A percentile compares a stretch with the other conserved stretches of the same genome.
Evolutionary conservation across 345 rosid genomes (phyloP).

Genomic region (Erysimum cheiranthoides): DNA sequence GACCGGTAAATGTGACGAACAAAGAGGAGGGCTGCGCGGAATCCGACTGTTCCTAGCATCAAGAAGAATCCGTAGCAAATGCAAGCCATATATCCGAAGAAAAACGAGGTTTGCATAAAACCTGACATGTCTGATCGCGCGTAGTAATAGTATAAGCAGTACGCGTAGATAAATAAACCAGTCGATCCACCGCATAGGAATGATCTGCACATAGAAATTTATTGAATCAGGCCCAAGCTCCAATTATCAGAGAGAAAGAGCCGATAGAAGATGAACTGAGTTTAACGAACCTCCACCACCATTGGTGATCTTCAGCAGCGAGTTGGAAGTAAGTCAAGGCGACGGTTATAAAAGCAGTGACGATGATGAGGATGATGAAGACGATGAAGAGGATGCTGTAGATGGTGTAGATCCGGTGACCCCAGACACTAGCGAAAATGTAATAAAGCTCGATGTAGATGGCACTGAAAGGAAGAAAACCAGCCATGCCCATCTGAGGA

Average conservation of each 20-base stretch:
- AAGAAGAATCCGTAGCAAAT: constrained; percentile 87
- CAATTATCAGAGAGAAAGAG: background rate
- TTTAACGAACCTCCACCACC: constrained; percentile 87
- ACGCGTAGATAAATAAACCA: constrained; percentile 69
- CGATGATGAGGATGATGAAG: constrained; percentile 79
- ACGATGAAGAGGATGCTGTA: constrained; percentile 86
- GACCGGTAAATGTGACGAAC: constrained; percentile 85
- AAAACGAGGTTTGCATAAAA: constrained; percentile 88
- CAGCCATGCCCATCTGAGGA: constrained; percentile 96
- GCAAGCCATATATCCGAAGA: constrained; percentile 93
- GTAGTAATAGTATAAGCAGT: constrained; percentile 77
- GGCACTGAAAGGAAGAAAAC: constrained; percentile 81
- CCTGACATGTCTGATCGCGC: constrained; percentile 89
- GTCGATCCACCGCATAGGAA: constrained; percentile 83
- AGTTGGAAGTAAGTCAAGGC: constrained; percentile 95
- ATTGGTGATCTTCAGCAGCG: constrained; percentile 90
- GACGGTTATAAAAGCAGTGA: constrained; percentile 89
- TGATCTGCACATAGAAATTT: constrained; percentile 52
- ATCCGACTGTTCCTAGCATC: constrained; percentile 82
- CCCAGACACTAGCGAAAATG: constrained; percentile 91
- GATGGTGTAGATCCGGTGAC: constrained; percentile 85
- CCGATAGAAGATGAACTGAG: background rate
- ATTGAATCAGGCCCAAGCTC: background rate
- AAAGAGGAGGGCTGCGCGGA: constrained; percentile 73
- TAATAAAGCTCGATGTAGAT: constrained; percentile 90